Evolutionary conservation across 495 filamentous ascomycete genomes (phyloP).

Genomic region (Hypoxylon fragiforme): DNA sequence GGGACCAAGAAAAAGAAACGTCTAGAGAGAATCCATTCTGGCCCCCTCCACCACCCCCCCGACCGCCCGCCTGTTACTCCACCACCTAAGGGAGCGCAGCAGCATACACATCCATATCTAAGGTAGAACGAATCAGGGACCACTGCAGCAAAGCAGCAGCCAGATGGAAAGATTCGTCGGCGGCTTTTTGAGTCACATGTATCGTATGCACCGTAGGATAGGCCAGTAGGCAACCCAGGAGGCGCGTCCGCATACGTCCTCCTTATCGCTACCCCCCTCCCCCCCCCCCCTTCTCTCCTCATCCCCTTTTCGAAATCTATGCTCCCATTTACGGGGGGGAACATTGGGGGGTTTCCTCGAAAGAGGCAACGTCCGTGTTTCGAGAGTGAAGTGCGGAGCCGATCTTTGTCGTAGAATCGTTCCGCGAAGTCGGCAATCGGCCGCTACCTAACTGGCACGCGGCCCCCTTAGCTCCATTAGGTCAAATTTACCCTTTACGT

Average conservation of each 20-base stretch:
- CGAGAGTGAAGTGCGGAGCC: constrained; percentile 34
- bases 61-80: too few species aligned
- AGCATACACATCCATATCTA: too few species aligned
- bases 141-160: constrained; percentile 19
- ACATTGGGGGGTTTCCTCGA: constrained; percentile 9
- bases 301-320: too few species aligned
- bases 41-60: constrained; percentile 7
- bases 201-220: constrained; percentile 1
- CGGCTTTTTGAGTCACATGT: constrained; percentile 11
- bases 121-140: too few species aligned
- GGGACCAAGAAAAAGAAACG: constrained; percentile 22
- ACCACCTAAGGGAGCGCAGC: too few species aligned
- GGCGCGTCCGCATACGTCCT: constrained; percentile 14
- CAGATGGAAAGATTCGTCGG: constrained; percentile 10
- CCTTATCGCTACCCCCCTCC: background rate
- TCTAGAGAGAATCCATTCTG: constrained; percentile 19
- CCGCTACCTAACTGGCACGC: constrained; percentile 33
- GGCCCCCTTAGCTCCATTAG: constrained; percentile 34
- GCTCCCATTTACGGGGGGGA: too few species aligned
- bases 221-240: constrained; percentile 22
- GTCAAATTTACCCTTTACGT: constrained; percentile 21
- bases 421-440: constrained; percentile 35
- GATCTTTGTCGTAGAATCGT: constrained; percentile 32
- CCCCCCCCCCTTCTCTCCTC: background rate
- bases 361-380: constrained; percentile 35